Evolutionary conservation across 75 land plant species (phyloP), one percentile per base, ranked within the genome.

Genomic region (Azolla pinnata): DNA sequence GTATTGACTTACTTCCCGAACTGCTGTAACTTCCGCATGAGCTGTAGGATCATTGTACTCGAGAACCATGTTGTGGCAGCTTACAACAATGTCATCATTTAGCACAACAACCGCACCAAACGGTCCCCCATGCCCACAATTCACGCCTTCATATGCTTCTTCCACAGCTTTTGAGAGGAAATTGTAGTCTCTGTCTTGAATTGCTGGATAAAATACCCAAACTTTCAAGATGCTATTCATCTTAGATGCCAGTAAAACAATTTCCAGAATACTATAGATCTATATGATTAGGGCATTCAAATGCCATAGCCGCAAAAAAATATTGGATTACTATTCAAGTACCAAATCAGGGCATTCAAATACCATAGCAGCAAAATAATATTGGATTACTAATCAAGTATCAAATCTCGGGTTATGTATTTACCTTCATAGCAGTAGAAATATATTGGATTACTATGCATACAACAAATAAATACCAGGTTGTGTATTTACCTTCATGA

Each of bases 21-120:
- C 78, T 44, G 97, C 97, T 16, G 93, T 84, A 16, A 91, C 97
- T 63, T 91, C 97, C 9, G 97, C 93, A 87, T 91, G 97, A 24
- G 97, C 97, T 54, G 97, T 91, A 10, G 97, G 97, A 68, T 91
- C 97, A 44, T 79, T 82, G 69, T 79, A 18, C 21, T 70, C 77
- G 61, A 81, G 40, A 34, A 80, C 85, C 97, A 91, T 84, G 54
- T 91, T 91, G 79, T 91, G 97, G 67, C 86, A 91, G 59, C 88
- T 87, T 12, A 78, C 88, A 28, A 91, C 64, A 4, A 91, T 69
- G 58, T 80, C 83, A 68, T 87, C 76, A 47, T 87, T 76, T 28
- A 62, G 62, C 33, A 91, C 97, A 56, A 91, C 79, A 60, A 91
- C 82, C 14, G 91, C 97, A 32, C 97, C 93, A 74, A 91, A 91